Base-by-base conservation (phyloP, 1,284 basidiomycete species). In the Sphagnurus paluster region DNA sequence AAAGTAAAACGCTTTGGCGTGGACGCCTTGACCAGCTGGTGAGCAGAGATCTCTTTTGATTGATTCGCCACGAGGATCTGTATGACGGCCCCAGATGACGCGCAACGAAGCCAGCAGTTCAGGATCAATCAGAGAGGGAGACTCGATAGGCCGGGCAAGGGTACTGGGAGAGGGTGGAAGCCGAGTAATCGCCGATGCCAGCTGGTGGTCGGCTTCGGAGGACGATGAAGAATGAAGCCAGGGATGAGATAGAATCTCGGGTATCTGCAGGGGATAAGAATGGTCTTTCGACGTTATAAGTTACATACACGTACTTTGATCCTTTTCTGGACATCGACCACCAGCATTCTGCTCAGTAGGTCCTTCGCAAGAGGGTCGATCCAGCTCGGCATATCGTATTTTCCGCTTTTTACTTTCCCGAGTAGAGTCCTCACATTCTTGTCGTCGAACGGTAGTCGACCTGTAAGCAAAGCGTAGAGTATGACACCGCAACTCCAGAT, bases 401-500 rank as follows among this genome's bases (percentile, higher is more conserved):
- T 84, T 35, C 97, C 97, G 17, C 79, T 69, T 66, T 93, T 93
- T 61, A 99, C 96, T 68, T 98, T 98, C 53, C 81, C 75, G 34
- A 99, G 76, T 32, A 99, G 79, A 7, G 74, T 81, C 46, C 89
- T 76, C 25, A 93, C 82, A 59, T 92, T 80, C 72, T 89, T 84
- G 71, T 94, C 90, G 61, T 95, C 92, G 61, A 96, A 96, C 20
- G 93, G 93, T 42, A 95, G 80, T 19, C 87, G 72, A 7, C 93
- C 90, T 50, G 88, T 91, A 33, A 99, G 78, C 25, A 99, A 80
- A 23, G 90, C 90, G 64, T 81, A 94, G 36, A 95, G 76, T 56
- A 94, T 92, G 52, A 96, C 91, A 34, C 93, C 93, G 55, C 92
- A 94, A 59, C 90, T 91, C 91, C 90, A 95, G 60, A 97, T 95